Base-by-base conservation (phyloP, 306 rosid genomes). In the Trifolium subterraneum region DNA sequence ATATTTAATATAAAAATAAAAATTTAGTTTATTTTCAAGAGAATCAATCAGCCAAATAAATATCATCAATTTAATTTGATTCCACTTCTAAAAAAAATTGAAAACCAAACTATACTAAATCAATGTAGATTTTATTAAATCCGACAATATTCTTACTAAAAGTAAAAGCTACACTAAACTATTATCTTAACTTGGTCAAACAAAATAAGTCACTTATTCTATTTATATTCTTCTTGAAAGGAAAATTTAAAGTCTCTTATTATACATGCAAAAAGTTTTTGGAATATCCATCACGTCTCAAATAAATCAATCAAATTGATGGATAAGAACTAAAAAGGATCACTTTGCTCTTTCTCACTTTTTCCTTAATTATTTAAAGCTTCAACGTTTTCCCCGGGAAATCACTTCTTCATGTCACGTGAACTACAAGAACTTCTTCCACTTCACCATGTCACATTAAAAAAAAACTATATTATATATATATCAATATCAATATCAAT, bases 291-390 rank as follows among this genome's bases (percentile, higher is more conserved):
- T 22, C 22, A 75, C 52, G 65, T 42, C 54, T 64, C 67, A 67
- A 73, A 55, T 25, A 5, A 56, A 29, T 42, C 48, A 25, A 67
- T 44, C 22, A 8, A 8, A 29, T 56, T 68, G 79, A 66, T 54
- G 73, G 80, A 67, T 56, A 67, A 76, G 80, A 67, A 76, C 80
- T 67, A 76, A 61, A 67, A 47, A 62, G 59, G 68, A 71, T 33
- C 59, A 35, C 7, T 59, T 39, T 14, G 8, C 80, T 70, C 71
- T 76, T 47, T 71, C 45, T 39, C 55, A 27, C 75, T 20, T 76
- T 60, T n/a, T 9, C 20, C 25, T 23, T 2, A 2, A 2, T 35
- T 7, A 7, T 42, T 52, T 14, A 56, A 64, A 51, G 59, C 71
- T 64, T 16, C 39, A 41, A 73, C 78, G 70, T 59, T 68, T 73